Evolutionary conservation across 2,329 filamentous ascomycete genomes (phyloP), one percentile per base, ranked within the genome.

Genomic region (Aureobasidium mangrovei): DNA sequence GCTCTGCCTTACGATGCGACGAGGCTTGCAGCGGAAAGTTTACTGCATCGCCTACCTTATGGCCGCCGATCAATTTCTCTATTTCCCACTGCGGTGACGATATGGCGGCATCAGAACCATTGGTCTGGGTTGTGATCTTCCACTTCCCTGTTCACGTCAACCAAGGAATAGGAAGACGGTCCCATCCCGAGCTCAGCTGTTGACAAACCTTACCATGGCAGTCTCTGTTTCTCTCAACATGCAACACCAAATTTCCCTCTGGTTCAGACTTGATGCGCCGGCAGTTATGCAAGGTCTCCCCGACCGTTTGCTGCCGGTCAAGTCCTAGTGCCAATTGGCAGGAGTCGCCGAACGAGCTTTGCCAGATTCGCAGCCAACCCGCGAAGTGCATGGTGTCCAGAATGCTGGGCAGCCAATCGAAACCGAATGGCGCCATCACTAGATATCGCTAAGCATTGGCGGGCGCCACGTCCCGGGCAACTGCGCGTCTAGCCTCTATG

Each of bases 321-420:
- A 43, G 39, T 53, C 49, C 49, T 53, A 53, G 49, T 53, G 49
- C 49, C 36, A 18, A 52, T 35, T 52, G 48, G 48, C 32, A 53
- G 48, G 33, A 38, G 26, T 44, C 31, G 38, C 49, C 49, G 49
- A 53, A 24, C 6, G 32, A 44, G 49, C 47, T 35, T 27, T 52
- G 33, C 47, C 47, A 33, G 9, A 28, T 52, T 35, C 9, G 38
- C 10, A 8, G 29, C 8, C 28, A 35, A 24, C n/a, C 40, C 41
- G 49, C 40, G 40, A 53, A 27, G 10, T 38, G 32, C 40, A 53
- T 12, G 12, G 24, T 7, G 9, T n/a, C 43, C 29, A 35, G 31
- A 44, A 26, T 44, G 27, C 26, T 44, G 41, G 41, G 29, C 18
- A 46, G 32, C 40, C 31, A 53, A 44, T 44, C n/a, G 10, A 27